Evolutionary conservation across 352 stramenopile genomes (phyloP), one percentile per base, ranked within the genome.

Genomic region (Pythium dissotocum): DNA sequence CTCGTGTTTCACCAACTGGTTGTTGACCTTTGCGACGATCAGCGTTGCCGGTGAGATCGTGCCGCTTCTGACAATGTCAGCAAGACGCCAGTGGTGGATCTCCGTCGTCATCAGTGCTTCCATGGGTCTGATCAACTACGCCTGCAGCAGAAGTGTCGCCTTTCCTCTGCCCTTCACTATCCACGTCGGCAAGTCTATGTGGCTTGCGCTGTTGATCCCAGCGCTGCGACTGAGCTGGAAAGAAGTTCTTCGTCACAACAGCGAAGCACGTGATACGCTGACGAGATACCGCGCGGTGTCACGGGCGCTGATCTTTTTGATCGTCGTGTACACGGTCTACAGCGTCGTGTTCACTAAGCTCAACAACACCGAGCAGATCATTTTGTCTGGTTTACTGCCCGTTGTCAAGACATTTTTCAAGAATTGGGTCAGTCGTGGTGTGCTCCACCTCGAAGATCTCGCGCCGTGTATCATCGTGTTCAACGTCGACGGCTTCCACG

Each of bases 401-500:
- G 6, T 67, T 3, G 28, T 61, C 24, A 67, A 67, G 61, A 36
- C 60, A n/a, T 18, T 56, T n/a, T 61, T 67, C 51, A 67, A 61
- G 28, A 61, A 61, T 28, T 28, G 57, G 12, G 30, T 67, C 6
- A 56, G 28, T 28, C 28, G 33, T n/a, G 36, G 52, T 16, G 38
- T 67, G 21, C 54, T 56, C 9, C 26, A 48, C 40, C 32, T 67
- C 6, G 61, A 67, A 56, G 61, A 67, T 14, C 51, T 67, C 30
- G 61, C 75, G 13, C 70, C 73, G 12, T 63, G 66, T 3, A 60
- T 71, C 2, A 71, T 79, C 9, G 69, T 76, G 28, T 75, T 79
- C 63, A 79, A 77, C 30, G 61, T 72, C 6, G 73, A 77, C 32
- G 49, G 75, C 18, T 63, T 79, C 18, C 70, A 73, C 46, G 70